Evolutionary conservation across 371 early-diverging fungal species (phyloP).

Genomic region (Mortierella sp.): DNA sequence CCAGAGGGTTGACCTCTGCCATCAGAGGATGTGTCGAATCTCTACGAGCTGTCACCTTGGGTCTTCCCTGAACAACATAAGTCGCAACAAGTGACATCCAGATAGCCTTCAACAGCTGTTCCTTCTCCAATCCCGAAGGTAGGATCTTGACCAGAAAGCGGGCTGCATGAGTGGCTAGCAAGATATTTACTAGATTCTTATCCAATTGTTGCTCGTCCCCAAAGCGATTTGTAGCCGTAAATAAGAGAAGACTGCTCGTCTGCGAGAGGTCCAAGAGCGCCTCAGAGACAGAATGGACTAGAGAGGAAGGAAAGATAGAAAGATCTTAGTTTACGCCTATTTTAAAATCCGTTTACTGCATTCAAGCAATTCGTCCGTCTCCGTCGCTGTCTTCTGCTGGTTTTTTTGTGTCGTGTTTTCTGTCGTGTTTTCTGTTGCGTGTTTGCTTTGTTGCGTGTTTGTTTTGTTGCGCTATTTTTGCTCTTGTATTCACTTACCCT

Average conservation of each 20-base stretch:
- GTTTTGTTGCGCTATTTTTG: not conserved
- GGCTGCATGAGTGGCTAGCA: slow-evolving; percentile 44
- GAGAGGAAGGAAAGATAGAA: not conserved
- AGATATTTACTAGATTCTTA: slow-evolving; percentile 33
- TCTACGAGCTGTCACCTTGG: slow-evolving; percentile 4
- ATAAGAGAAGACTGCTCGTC: slow-evolving; percentile 32
- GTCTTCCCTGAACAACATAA: slow-evolving; percentile 43
- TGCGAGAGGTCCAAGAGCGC: slow-evolving; percentile 44
- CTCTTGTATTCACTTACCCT: slow-evolving; percentile 18
- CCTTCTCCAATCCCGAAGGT: slow-evolving; percentile 20
- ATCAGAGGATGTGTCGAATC: slow-evolving; percentile 12
- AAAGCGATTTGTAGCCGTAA: slow-evolving; percentile 43
- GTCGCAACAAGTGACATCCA: slow-evolving; percentile 52
- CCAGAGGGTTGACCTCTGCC: slow-evolving; percentile 11
- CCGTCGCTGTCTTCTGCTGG: no score
- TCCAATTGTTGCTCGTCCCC: slow-evolving; percentile 48
- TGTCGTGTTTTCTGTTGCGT: no score
- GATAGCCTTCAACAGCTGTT: slow-evolving; percentile 38
- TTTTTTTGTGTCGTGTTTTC: no score
- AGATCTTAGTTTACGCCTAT: not conserved
- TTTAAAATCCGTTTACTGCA: not conserved
- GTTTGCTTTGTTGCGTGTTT: no score
- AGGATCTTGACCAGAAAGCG: slow-evolving; percentile 36
- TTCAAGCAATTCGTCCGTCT: not conserved
- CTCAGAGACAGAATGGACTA: slow-evolving; percentile 38